Base-by-base conservation (phyloP, 2,329 filamentous ascomycete species). In the Sclerotiophoma versabilis region DNA sequence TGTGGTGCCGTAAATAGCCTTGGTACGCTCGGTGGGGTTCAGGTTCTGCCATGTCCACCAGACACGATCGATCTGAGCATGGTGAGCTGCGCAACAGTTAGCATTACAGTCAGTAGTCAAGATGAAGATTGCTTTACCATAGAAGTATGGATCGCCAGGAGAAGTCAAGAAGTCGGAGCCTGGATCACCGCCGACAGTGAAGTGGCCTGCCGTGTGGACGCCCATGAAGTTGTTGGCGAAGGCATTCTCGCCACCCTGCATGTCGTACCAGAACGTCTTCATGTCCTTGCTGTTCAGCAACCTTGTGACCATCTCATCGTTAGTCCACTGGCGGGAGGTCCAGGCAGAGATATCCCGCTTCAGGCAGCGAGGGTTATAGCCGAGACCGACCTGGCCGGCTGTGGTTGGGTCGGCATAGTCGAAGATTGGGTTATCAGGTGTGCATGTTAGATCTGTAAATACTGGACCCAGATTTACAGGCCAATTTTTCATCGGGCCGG, bases 11-110 rank as follows among this genome's bases (percentile, higher is more conserved):
- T 69, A 66, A 53, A 81, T 76, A 25, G 66, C 68, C 34, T 71
- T 68, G 38, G 73, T 72, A 11, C 79, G 73, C 22, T 69, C 61
- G 26, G 66, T 57, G 29, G 69, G 69, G 50, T 79, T 70, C 41
- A 77, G 59, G 51, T 77, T 79, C 64, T 82, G 79, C 80, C 80
- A 82, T 30, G 78, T 79, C 78, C 77, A 80, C 75, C 75, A 82
- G 0, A 75, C 64, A 6, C 78, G 74, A 57, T 82, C 80, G 36
- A 82, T 77, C 58, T 76, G 74, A 5, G 71, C 45, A n/a, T 54
- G 45, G 59, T 81, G 79, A 15, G 47, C 38, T 43, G 19, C 10
- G 10, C 27, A 9, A 14, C 15, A n/a, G 19, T 43, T 23, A 43
- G 39, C 19, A 32, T 5, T 4, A 29, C 9, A 30, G 1, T 7